Conservation (phyloP, 176 grass and related monocot genomes). For the Eragrostis curvula region DNA sequence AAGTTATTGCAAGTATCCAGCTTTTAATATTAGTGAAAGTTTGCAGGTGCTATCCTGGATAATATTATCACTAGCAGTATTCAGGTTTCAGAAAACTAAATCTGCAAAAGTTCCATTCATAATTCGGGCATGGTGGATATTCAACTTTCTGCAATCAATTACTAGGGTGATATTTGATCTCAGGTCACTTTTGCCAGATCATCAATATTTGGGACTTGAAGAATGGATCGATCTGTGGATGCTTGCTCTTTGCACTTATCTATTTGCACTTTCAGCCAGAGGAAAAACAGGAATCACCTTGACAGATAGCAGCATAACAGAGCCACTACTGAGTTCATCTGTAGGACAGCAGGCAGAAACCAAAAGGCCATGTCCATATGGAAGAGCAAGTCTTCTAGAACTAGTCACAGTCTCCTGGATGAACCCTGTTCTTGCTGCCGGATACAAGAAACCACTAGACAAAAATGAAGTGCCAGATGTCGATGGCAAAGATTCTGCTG, state of each 20-base stretch:
- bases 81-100: slow-evolving; percentile 67
- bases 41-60: slow-evolving; percentile 75
- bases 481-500: slow-evolving; percentile 63
- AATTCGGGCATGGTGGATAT: slow-evolving; percentile 81
- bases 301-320: slow-evolving; percentile 50
- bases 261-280: slow-evolving; percentile 68
- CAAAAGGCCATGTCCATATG: slow-evolving; percentile 66
- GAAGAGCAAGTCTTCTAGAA: slow-evolving; percentile 63
- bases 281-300: slow-evolving; percentile 79
- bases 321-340: slow-evolving; percentile 69
- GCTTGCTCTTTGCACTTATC: slow-evolving; percentile 55
- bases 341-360: slow-evolving; percentile 60
- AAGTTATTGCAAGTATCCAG: slow-evolving; percentile 53
- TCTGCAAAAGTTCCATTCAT: slow-evolving; percentile 60
- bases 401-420: slow-evolving; percentile 95
- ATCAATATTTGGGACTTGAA: slow-evolving; percentile 46
- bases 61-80: slow-evolving; percentile 60
- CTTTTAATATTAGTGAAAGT: slow-evolving; percentile 58
- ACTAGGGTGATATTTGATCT: slow-evolving; percentile 63
- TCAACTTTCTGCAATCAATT: slow-evolving; percentile 74
- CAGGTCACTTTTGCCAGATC: slow-evolving; percentile 47
- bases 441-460: slow-evolving; percentile 88
- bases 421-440: slow-evolving; percentile 74
- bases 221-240: slow-evolving; percentile 57
- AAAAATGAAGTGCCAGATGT: slow-evolving; percentile 85